Conservation (phyloP, 139 green algal species). For the Closterium sp. region DNA sequence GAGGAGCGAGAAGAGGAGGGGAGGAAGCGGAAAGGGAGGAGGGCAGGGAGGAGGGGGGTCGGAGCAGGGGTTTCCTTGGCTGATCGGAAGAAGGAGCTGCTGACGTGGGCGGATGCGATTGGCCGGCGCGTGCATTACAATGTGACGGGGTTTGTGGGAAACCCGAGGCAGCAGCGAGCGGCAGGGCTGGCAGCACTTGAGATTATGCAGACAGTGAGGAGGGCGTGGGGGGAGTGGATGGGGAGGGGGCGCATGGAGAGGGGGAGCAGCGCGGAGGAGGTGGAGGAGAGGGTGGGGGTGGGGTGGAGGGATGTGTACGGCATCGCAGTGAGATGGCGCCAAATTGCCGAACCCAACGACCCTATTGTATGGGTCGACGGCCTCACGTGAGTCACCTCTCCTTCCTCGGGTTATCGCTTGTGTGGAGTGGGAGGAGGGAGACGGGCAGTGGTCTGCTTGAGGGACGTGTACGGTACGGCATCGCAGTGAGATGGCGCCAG, state of each 20-base stretch:
- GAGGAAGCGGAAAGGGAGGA: not conserved
- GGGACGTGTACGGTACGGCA: slow-evolving; percentile 87
- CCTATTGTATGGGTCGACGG: slow-evolving; percentile 94
- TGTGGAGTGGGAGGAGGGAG: not conserved
- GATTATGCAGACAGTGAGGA: not conserved
- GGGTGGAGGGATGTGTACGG: slow-evolving; percentile 89
- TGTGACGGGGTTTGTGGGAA: slow-evolving; percentile 12
- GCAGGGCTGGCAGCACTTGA: slow-evolving; percentile 30
- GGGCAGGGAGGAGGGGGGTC: not conserved
- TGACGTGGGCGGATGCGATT: not conserved
- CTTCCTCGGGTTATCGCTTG: too few relatives aligned
- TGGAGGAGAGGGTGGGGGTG: not conserved
- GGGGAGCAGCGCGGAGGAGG: not conserved
- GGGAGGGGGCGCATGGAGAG: not conserved
- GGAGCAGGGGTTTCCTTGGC: not conserved
- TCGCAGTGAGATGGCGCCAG: slow-evolving; percentile 89
- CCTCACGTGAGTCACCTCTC: slow-evolving; percentile 59
- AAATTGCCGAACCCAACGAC: slow-evolving; percentile 89
- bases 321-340: slow-evolving; percentile 86
- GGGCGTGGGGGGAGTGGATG: not conserved
- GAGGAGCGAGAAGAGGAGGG: not conserved
- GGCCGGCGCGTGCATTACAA: slow-evolving; percentile 21
- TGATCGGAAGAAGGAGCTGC: not conserved
- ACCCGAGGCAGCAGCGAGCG: slow-evolving; percentile 27
- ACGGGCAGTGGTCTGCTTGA: slow-evolving; percentile 65